Conservation (phyloP, 2,329 filamentous ascomycete species). For the Paracoccidioides brasiliensis region DNA sequence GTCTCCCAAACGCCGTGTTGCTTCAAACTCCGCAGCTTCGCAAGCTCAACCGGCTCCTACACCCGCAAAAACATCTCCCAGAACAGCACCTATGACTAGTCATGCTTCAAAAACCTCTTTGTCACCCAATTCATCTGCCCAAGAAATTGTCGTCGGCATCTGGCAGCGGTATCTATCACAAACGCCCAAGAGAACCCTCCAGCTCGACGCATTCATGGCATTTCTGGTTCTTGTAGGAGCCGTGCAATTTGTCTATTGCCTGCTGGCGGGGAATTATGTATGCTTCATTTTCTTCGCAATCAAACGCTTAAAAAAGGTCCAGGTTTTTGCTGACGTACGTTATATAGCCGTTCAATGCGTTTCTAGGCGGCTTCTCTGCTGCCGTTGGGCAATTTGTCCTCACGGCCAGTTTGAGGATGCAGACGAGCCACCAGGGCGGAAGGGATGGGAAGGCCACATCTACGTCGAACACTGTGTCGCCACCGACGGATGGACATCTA, state of each 20-base stretch:
- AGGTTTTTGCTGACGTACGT: background rate
- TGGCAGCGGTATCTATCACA: constrained; percentile 64
- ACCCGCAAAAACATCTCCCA: constrained; percentile 18
- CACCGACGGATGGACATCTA: constrained; percentile 7
- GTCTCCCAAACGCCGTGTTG: constrained; percentile 20
- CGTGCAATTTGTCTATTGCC: constrained; percentile 88
- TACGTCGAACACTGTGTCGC: background rate
- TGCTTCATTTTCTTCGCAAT: constrained; percentile 26
- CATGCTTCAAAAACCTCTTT: constrained; percentile 20
- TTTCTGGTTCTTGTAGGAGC: constrained; percentile 76
- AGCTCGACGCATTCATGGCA: constrained; percentile 79
- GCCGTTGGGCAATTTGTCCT: constrained; percentile 97
- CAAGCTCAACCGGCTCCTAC: constrained; percentile 13
- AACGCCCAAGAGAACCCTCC: constrained; percentile 81
- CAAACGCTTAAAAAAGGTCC: background rate
- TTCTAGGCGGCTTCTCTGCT: constrained; percentile 85
- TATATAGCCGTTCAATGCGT: constrained; percentile 87
- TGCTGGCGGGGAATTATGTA: constrained; percentile 89
- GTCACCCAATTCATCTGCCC: constrained; percentile 26
- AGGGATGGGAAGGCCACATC: constrained; percentile 35
- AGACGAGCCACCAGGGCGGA: constrained; percentile 56
- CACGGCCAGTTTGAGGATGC: constrained; percentile 79
- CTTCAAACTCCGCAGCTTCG: constrained; percentile 9
- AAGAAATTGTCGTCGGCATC: constrained; percentile 54
- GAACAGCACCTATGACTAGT: constrained; percentile 16